Evolutionary conservation across 1,139 yeast genomes (phyloP), one percentile per base, ranked within the genome.

Genomic region (Petasospora rhodanensis): DNA sequence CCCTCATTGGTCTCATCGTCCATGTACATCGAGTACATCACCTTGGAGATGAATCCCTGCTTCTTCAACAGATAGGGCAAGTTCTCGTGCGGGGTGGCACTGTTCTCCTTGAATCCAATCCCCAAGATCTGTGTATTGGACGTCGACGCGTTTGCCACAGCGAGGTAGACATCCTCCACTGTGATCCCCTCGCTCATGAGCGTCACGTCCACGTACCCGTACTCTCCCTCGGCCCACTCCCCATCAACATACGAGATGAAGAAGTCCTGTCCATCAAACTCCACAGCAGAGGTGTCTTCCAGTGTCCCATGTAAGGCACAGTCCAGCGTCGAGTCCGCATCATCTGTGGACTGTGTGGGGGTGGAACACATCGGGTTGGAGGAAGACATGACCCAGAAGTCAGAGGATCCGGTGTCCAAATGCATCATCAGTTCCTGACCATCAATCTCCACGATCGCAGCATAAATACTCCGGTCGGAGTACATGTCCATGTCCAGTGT

Each of bases 1-100:
- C 76, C 79, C 7, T 56, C 41, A 12, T 52, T 36, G 5, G 70
- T 59, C 22, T 52, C 54, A 16, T 56, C 49, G 13, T 55, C 52
- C 52, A 72, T 49, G 59, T 59, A 75, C 25, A 76, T 51, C 1
- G 81, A 78, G 49, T 76, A 81, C 2, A 72, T 67, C 26, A 55
- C 60, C 35, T 66, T 67, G 13, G 65, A 41, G 37, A 76, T 79
- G 6, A 63, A 41, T 0, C 85, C 86, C 31, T 62, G 61, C n/a
- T 55, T 9, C 10, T 30, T 30, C 33, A 30, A 16, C 2, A 25
- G 25, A 6, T 11, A 5, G 19, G 32, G 32, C 12, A 29, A 16
- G 18, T 29, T 29, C 8, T 7, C 7, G 19, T 18, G 9, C 8
- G 19, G 8, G 7, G 19, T 7, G 19, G 19, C 19, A 7, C 9